phyloP scores from a whole-genome alignment of 1,284 basidiomycete genomes.

The Cerrena zonata region DNA sequence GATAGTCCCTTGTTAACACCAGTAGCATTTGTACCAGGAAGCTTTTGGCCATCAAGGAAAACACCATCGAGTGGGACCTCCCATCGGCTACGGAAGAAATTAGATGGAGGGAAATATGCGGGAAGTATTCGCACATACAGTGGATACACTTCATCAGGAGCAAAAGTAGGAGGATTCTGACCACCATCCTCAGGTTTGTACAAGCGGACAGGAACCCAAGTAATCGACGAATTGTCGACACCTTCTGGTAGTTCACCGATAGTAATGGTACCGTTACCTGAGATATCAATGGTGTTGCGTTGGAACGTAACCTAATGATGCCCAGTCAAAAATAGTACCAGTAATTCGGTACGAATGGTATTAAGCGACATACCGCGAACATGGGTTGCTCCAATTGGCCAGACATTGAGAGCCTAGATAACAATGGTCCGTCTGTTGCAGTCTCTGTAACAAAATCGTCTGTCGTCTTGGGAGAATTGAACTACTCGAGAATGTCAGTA shows the following conservation, averaged over 20 bases:
- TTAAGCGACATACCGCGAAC: constrained; percentile 30
- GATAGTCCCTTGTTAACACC: constrained; percentile 31
- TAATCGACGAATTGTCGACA: constrained; percentile 34
- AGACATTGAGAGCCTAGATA: constrained; percentile 41
- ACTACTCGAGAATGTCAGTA: constrained; percentile 15
- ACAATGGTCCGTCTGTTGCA: constrained; percentile 37
- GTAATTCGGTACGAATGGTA: not conserved
- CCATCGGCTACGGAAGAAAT: constrained; percentile 43
- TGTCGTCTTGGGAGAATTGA: constrained; percentile 24
- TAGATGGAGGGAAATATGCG: no score
- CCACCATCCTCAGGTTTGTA: constrained; percentile 35
- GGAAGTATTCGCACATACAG: constrained; percentile 20
- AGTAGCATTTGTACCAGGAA: constrained; percentile 39
- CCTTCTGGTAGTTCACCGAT: constrained; percentile 36
- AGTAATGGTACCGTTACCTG: constrained; percentile 33
- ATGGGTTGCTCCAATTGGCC: constrained; percentile 40
- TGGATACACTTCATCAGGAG: constrained; percentile 31
- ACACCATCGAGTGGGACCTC: constrained; percentile 53
- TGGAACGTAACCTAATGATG: constrained; percentile 32
- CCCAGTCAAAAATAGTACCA: no score
- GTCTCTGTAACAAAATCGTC: constrained; percentile 40
- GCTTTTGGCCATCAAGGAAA: constrained; percentile 45
- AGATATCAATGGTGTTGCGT: constrained; percentile 34
- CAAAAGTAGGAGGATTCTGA: constrained; percentile 30
- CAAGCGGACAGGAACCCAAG: constrained; percentile 39